These are phyloP conservation scores for Aspergillus sp. DNA, from an alignment of 2,329 filamentous ascomycete species.

Conservation along the genomic window DNA sequence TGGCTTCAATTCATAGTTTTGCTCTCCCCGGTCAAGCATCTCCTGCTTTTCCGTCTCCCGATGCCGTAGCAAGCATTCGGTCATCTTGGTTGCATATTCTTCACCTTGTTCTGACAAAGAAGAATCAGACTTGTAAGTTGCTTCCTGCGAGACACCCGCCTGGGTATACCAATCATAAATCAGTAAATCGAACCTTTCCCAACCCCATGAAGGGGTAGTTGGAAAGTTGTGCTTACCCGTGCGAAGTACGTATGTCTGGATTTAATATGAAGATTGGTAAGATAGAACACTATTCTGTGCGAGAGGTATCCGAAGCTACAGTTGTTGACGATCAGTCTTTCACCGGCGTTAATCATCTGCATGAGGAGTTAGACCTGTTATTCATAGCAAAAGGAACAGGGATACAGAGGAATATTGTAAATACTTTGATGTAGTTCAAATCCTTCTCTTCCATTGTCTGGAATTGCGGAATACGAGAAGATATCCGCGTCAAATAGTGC, in stretches of 20 bases:
- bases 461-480: slow-evolving; percentile 87
- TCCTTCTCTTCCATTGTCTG: slow-evolving; percentile 94
- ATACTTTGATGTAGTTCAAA: slow-evolving; percentile 83
- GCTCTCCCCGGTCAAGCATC: slow-evolving; percentile 61
- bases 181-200: background rate
- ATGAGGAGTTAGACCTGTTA: slow-evolving; percentile 6
- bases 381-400: background rate
- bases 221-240: slow-evolving; percentile 42
- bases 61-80: slow-evolving; percentile 72
- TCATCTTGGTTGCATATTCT: slow-evolving; percentile 79
- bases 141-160: slow-evolving; percentile 77
- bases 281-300: slow-evolving; percentile 95
- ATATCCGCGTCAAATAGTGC: slow-evolving; percentile 83
- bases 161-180: slow-evolving; percentile 18
- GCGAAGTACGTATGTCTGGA: slow-evolving; percentile 89
- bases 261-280: slow-evolving; percentile 96
- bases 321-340: slow-evolving; percentile 92
- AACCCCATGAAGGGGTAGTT: background rate
- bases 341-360: slow-evolving; percentile 90
- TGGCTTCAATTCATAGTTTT: slow-evolving; percentile 64
- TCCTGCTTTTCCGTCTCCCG: slow-evolving; percentile 72
- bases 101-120: slow-evolving; percentile 72
- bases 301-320: slow-evolving; percentile 94
- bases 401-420: background rate
- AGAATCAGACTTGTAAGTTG: slow-evolving; percentile 87